Evolutionary conservation across 2,329 filamentous ascomycete species (phyloP).

Genomic region (Ophiostoma sp.): DNA sequence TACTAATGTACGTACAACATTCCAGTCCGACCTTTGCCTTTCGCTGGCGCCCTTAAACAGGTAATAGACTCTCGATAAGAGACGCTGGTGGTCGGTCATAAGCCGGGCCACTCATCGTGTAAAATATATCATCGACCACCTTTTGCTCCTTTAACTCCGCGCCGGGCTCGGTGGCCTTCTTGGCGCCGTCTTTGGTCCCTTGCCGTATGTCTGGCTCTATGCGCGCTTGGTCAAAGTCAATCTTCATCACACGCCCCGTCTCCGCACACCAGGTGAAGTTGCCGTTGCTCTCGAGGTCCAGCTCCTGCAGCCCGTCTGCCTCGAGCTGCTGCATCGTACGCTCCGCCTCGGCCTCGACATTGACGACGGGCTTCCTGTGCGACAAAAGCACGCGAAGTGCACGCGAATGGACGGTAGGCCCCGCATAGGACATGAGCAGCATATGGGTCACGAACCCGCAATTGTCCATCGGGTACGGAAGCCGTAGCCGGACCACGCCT

Average conservation of each 20-base stretch:
- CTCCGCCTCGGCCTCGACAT: conserved; percentile 17
- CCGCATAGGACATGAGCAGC: conserved; percentile 28
- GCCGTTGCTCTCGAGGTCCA: not conserved
- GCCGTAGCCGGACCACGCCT: conserved; percentile 20
- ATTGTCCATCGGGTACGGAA: conserved; percentile 21
- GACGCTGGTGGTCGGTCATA: no score
- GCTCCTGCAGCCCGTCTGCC: not conserved
- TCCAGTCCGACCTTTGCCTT: no score
- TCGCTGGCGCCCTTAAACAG: no score
- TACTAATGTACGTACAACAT: no score
- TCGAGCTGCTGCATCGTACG: conserved; percentile 22
- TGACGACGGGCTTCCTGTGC: not conserved
- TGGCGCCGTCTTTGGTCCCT: no score
- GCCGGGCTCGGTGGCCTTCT: no score
- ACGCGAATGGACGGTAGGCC: conserved; percentile 9
- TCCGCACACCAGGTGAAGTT: conserved; percentile 24
- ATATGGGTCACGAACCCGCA: conserved; percentile 25
- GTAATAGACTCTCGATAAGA: no score
- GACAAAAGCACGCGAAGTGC: not conserved
- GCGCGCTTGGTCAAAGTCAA: conserved; percentile 21
- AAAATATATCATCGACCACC: no score
- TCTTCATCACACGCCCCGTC: conserved; percentile 21
- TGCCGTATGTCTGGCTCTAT: no score
- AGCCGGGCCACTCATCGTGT: no score
- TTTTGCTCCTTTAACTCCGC: no score